Conservation (phyloP, 2,329 filamentous ascomycete species). For the Claviceps arundinis region DNA sequence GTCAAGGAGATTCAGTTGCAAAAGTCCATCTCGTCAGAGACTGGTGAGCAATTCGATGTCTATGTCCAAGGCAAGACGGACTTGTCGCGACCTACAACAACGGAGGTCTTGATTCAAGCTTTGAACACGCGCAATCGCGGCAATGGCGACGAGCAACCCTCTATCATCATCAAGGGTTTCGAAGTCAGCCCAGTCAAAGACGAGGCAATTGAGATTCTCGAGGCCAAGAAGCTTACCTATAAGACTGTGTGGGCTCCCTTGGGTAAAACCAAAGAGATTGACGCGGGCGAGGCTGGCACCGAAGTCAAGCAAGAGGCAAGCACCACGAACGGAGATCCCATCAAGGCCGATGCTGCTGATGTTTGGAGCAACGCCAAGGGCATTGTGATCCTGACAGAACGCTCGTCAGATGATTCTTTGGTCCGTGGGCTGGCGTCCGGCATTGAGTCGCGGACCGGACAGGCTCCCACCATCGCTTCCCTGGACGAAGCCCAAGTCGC, state of each 20-base stretch:
- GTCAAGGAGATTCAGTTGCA: constrained; percentile 17
- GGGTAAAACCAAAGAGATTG: not conserved
- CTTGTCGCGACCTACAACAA: not conserved
- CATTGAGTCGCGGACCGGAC: constrained; percentile 3
- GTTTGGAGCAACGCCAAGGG: not conserved
- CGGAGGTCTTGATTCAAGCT: not conserved
- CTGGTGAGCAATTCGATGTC: not conserved
- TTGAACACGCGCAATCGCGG: constrained; percentile 12
- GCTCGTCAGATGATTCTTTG: not conserved
- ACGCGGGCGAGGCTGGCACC: not conserved
- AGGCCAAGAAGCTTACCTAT: not conserved
- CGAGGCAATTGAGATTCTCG: constrained; percentile 6
- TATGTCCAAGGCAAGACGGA: not conserved
- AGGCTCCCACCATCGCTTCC: constrained; percentile 10
- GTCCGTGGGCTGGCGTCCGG: not conserved
- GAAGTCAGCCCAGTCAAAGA: constrained; percentile 29
- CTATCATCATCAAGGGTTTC: constrained; percentile 24
- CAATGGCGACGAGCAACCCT: constrained; percentile 10
- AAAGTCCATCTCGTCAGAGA: not conserved
- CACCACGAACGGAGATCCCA: not conserved
- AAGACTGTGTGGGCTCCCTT: not conserved
- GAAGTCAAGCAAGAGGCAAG: constrained; percentile 1
- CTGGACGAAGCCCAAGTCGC: not conserved
- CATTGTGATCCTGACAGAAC: not conserved
- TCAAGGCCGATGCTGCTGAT: not conserved